Conservation (phyloP, 306 rosid species). For the Psophocarpus tetragonolobus region DNA sequence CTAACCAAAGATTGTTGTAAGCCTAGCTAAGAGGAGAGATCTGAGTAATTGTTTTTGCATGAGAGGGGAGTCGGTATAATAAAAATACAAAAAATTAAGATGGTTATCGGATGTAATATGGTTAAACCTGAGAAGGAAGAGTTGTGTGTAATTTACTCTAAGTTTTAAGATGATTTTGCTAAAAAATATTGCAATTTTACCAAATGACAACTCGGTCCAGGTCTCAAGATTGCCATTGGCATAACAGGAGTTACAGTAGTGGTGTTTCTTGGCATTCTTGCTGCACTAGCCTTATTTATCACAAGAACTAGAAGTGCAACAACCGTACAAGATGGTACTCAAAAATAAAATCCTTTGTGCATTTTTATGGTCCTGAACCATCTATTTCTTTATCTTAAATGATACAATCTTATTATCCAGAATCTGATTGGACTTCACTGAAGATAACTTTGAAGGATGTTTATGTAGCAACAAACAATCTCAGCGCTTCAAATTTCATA, state of each 20-base stretch:
- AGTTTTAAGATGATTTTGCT: background rate
- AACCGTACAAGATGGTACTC: constrained; percentile 24
- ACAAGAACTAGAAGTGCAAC: constrained; percentile 27
- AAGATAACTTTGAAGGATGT: constrained; percentile 49
- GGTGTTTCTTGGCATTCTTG: constrained; percentile 36
- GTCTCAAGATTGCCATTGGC: constrained; percentile 45
- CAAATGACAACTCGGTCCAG: constrained; percentile 30
- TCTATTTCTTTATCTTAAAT: constrained; percentile 22
- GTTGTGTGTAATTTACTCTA: too few relatives aligned
- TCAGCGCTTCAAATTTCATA: constrained; percentile 49
- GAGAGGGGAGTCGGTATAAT: too few relatives aligned
- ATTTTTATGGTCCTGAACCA: background rate
- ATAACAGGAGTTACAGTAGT: constrained; percentile 31
- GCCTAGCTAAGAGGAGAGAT: too few relatives aligned
- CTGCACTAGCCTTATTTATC: constrained; percentile 30
- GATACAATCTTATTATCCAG: constrained; percentile 33
- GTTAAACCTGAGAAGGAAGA: too few relatives aligned
- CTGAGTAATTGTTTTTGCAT: too few relatives aligned
- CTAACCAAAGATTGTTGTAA: too few relatives aligned
- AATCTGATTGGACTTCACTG: constrained; percentile 32
- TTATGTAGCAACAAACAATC: constrained; percentile 52
- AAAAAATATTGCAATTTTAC: background rate
- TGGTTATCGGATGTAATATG: too few relatives aligned
- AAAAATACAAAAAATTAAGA: too few relatives aligned
- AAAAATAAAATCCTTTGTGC: background rate